Conservation (phyloP, 805 yeast species). For the Kodamaea neixiangensis region DNA sequence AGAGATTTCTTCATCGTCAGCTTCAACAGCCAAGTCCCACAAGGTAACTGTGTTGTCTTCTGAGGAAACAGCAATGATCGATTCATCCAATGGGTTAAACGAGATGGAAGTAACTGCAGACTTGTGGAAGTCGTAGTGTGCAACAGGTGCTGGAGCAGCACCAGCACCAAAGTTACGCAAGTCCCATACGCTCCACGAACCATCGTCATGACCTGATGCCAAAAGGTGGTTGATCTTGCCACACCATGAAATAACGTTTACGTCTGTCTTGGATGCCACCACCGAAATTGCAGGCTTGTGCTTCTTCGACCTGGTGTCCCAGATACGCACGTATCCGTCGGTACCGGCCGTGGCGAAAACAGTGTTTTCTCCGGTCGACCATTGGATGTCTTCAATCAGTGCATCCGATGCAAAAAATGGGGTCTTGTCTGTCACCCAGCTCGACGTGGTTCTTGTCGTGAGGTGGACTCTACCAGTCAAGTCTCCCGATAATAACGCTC, state of each 20-base stretch:
- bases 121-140: constrained; percentile 92
- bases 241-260: constrained; percentile 96
- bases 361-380: constrained; percentile 90
- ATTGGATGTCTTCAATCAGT: constrained; percentile 94
- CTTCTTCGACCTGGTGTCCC: constrained; percentile 95
- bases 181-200: constrained; percentile 98
- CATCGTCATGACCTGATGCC: constrained; percentile 97
- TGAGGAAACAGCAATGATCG: constrained; percentile 91
- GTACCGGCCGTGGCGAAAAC: constrained; percentile 95
- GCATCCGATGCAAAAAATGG: constrained; percentile 70
- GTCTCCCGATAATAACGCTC: constrained; percentile 87
- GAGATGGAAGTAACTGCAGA: constrained; percentile 90
- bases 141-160: constrained; percentile 75
- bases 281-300: constrained; percentile 89
- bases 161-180: constrained; percentile 73
- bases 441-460: constrained; percentile 73
- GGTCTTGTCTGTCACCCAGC: constrained; percentile 84
- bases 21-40: constrained; percentile 98
- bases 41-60: constrained; percentile 96
- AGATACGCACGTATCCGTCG: constrained; percentile 88
- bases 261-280: constrained; percentile 76
- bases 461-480: constrained; percentile 77
- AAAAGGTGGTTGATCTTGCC: constrained; percentile 79
- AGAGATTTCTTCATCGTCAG: constrained; percentile 94
- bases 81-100: constrained; percentile 94